Evolutionary conservation across 164 flowering plant genomes (phyloP), one percentile per base, ranked within the genome.

Genomic region (Brasenia schreberi): DNA sequence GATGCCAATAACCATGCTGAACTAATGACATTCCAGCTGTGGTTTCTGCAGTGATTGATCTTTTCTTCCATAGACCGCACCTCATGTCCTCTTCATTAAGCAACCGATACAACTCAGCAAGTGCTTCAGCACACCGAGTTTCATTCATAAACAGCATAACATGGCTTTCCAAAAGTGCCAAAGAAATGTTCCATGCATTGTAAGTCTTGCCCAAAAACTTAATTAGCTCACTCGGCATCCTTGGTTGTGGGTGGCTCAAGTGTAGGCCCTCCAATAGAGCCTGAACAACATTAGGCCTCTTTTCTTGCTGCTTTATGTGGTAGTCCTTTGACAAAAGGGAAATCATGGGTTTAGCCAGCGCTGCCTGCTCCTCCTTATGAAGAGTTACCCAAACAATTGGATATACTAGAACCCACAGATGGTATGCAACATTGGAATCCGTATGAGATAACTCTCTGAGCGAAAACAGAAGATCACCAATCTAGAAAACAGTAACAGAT

Each of bases 81-180:
- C 99, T 87, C 99, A 92, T 95, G 71, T 95, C 99, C 64, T 95
- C 99, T 75, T 95, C 99, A 78, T 92, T 92, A 60, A 95, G 92
- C 62, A 90, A 75, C 33, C 97, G 96, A 76, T 92, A 95, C 68
- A 95, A 96, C 84, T 95, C 99, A 65, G 98, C 97, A 23, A 95
- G 86, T 75, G 89, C 88, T 75, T 92, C 99, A 10, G 91, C 81
- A 73, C 99, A 95, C 72, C 89, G 87, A 1, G 98, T 75, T 9
- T 95, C 99, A 80, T 86, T 92, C 82, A 73, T 72, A 79, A 92
- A 92, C 76, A 91, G 65, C 96, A 92, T 85, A 16, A 95, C 98
- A 78, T 90, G 99, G 74, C 96, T 90, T 81, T 95, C 99, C 61
- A 95, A 81, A 70, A 95, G 75, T 65, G 91, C 89, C 74, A 95